phyloP scores from a whole-genome alignment of 2,329 filamentous ascomycete genomes.

The Penicillium crustosum region DNA sequence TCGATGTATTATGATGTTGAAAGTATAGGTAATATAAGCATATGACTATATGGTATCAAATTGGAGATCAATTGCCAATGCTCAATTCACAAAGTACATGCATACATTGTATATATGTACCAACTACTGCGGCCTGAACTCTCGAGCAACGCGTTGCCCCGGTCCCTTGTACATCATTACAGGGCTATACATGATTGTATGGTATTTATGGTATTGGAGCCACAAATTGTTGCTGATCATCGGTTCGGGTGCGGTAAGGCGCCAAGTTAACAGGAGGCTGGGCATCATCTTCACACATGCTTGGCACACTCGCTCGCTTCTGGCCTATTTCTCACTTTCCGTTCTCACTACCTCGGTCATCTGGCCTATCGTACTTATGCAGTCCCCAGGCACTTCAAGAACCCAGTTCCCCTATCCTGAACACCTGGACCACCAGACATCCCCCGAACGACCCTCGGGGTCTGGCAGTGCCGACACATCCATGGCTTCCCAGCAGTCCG shows the following conservation, averaged over 20 bases:
- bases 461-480: slow-evolving; percentile 48
- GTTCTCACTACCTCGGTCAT: background rate
- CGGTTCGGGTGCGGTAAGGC: slow-evolving; percentile 8
- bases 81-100: background rate
- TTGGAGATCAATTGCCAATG: background rate
- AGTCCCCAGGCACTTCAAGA: slow-evolving; percentile 1
- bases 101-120: background rate
- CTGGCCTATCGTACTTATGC: background rate
- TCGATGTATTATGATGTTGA: background rate
- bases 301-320: slow-evolving; percentile 4
- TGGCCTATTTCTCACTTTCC: slow-evolving; percentile 2
- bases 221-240: background rate
- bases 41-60: background rate
- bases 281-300: slow-evolving; percentile 15
- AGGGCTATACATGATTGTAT: slow-evolving; percentile 3
- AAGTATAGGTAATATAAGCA: background rate
- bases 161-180: slow-evolving; percentile 2
- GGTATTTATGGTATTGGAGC: background rate
- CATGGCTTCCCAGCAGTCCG: slow-evolving; percentile 59
- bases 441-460: slow-evolving; percentile 27
- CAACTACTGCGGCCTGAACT: background rate
- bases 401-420: slow-evolving; percentile 5
- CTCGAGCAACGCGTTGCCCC: background rate
- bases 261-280: slow-evolving; percentile 11
- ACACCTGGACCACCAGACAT: slow-evolving; percentile 34